Percentiles rank a stretch among this genome's conserved stretches.
phyloP scores from a whole-genome alignment of 176 grass and related monocot species.

The Lolium multiflorum region DNA sequence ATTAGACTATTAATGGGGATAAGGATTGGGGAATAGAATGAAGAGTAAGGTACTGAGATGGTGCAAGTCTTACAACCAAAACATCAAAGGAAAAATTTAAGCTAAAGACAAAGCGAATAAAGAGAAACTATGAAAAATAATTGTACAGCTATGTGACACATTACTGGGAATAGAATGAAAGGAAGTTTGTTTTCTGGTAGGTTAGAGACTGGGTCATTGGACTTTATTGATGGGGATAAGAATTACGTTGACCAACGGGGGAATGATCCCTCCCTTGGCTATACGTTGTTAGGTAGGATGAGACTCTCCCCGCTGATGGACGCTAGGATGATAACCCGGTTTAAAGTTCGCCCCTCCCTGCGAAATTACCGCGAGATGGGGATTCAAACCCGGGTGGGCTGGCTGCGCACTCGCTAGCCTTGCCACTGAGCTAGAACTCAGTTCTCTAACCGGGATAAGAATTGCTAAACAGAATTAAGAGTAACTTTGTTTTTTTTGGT shows the following conservation, averaged over 20 bases:
- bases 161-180: not conserved
- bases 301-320: no score
- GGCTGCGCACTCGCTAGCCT: no score
- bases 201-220: not conserved
- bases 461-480: not conserved
- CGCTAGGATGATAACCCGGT: no score
- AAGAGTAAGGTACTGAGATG: not conserved
- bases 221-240: not conserved
- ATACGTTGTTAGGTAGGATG: no score
- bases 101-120: not conserved
- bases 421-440: no score
- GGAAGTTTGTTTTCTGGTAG: not conserved
- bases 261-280: no score
- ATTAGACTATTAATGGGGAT: not conserved
- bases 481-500: not conserved
- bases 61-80: conserved; percentile 1
- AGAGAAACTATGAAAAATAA: not conserved
- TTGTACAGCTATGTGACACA: not conserved
- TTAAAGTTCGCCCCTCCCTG: no score
- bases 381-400: no score
- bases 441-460: no score
- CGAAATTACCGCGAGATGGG: no score
- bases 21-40: not conserved
- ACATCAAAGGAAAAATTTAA: not conserved
- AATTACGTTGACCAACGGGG: no score